These are phyloP conservation scores for Xylariaceae sp. DNA, from an alignment of 2,329 filamentous ascomycete species.

Conservation along the genomic window DNA sequence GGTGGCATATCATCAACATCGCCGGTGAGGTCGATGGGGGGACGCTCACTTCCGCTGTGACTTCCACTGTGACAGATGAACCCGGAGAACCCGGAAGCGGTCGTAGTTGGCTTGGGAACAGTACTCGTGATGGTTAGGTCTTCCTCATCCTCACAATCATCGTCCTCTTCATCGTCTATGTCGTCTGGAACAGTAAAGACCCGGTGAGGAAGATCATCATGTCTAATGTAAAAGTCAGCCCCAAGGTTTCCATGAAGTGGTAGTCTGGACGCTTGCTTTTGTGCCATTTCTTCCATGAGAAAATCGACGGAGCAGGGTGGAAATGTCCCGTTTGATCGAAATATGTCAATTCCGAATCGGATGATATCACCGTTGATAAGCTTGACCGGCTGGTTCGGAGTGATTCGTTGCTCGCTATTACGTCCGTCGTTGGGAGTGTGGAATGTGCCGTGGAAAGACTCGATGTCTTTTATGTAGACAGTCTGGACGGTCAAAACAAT, in stretches of 20 bases:
- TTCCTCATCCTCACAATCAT: slow-evolving; percentile 20
- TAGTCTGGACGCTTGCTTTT: slow-evolving; percentile 22
- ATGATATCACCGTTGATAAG: slow-evolving; percentile 47
- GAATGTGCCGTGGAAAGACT: slow-evolving; percentile 62
- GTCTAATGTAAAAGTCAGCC: slow-evolving; percentile 25
- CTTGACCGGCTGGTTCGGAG: slow-evolving; percentile 18
- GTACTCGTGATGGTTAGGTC: slow-evolving; percentile 7
- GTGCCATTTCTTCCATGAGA: slow-evolving; percentile 34
- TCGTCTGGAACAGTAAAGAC: slow-evolving; percentile 54
- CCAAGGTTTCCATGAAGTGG: background rate
- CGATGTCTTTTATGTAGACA: slow-evolving; percentile 53
- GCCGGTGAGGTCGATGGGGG: slow-evolving; percentile 35
- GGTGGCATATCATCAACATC: slow-evolving; percentile 27
- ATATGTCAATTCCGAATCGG: slow-evolving; percentile 50
- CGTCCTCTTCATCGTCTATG: slow-evolving; percentile 39
- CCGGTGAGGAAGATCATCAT: slow-evolving; percentile 32
- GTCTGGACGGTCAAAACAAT: slow-evolving; percentile 42
- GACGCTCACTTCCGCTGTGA: background rate
- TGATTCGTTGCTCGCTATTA: slow-evolving; percentile 35
- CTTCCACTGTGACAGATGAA: background rate
- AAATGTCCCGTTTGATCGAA: slow-evolving; percentile 45
- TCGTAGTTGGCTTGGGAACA: background rate
- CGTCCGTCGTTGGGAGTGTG: slow-evolving; percentile 43
- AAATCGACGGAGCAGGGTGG: slow-evolving; percentile 49
- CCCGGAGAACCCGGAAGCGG: background rate